Conservation (phyloP, 805 yeast genomes). For the Clavispora asparagi region DNA sequence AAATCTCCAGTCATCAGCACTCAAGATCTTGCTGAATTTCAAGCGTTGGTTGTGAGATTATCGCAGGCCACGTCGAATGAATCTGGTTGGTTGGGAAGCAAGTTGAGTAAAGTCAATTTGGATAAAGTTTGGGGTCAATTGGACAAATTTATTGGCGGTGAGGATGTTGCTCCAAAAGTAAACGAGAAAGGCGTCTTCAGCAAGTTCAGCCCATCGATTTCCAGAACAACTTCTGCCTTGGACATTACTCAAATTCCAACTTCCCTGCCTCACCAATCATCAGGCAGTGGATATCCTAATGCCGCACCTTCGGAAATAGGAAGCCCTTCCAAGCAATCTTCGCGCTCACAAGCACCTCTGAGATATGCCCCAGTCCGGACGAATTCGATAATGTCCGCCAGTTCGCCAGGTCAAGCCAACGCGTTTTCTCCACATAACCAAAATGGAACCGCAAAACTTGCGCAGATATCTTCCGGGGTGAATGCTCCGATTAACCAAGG, state of each 20-base stretch:
- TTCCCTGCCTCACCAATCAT: not conserved
- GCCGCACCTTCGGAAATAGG: conserved; percentile 7
- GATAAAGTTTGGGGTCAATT: conserved; percentile 87
- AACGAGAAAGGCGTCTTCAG: conserved; percentile 58
- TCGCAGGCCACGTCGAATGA: conserved; percentile 39
- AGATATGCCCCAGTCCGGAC: conserved; percentile 5
- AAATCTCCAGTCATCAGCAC: conserved; percentile 26
- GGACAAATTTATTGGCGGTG: conserved; percentile 90
- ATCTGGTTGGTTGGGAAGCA: conserved; percentile 68
- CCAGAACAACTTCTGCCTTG: conserved; percentile 45
- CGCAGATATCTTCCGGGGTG: not conserved
- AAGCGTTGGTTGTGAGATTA: conserved; percentile 40
- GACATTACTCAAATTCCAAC: conserved; percentile 22
- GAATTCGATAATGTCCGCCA: not conserved
- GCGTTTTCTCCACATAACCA: not conserved
- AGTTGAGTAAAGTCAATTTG: conserved; percentile 53
- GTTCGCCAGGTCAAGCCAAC: not conserved
- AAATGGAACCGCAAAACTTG: not conserved
- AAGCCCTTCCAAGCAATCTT: conserved; percentile 7
- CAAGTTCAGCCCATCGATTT: conserved; percentile 64
- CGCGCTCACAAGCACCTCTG: conserved; percentile 4
- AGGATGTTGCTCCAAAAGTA: conserved; percentile 35
- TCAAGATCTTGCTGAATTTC: conserved; percentile 24
- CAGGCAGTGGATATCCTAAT: not conserved
- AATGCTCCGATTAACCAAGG: not conserved